Conservation (phyloP, 2,329 filamentous ascomycete genomes). For the Verticillium dahliae region DNA sequence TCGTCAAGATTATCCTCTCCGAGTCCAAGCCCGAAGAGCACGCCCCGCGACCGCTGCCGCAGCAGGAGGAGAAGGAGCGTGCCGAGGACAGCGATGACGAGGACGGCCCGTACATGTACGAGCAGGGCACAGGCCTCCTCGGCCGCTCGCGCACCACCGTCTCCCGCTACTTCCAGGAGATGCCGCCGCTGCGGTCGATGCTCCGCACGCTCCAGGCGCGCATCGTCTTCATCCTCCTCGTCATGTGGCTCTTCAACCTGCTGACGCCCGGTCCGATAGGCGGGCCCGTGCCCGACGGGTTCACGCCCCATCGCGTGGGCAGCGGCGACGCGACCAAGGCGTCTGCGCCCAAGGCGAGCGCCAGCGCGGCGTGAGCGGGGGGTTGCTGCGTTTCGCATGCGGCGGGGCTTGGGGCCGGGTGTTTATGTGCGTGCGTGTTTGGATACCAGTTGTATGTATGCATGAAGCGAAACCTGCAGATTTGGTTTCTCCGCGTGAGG, state of each 20-base stretch:
- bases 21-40: not conserved
- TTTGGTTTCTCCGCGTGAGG: too few species aligned
- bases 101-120: not conserved
- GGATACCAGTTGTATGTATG: too few species aligned
- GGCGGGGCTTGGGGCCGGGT: too few species aligned
- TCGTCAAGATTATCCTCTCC: slow-evolving; percentile 17
- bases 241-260: slow-evolving; percentile 1
- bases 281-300: not conserved
- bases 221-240: not conserved
- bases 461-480: too few species aligned
- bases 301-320: not conserved
- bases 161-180: not conserved
- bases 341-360: not conserved
- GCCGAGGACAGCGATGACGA: not conserved
- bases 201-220: not conserved
- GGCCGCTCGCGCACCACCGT: not conserved
- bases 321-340: not conserved
- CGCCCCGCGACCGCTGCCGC: not conserved
- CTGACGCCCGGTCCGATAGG: not conserved
- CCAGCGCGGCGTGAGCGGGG: not conserved
- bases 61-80: not conserved
- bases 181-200: not conserved
- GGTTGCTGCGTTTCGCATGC: too few species aligned
- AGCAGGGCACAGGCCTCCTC: not conserved
- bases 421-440: too few species aligned